phyloP scores from a whole-genome alignment of 140 eudicot species.

The Stevia rebaudiana region DNA sequence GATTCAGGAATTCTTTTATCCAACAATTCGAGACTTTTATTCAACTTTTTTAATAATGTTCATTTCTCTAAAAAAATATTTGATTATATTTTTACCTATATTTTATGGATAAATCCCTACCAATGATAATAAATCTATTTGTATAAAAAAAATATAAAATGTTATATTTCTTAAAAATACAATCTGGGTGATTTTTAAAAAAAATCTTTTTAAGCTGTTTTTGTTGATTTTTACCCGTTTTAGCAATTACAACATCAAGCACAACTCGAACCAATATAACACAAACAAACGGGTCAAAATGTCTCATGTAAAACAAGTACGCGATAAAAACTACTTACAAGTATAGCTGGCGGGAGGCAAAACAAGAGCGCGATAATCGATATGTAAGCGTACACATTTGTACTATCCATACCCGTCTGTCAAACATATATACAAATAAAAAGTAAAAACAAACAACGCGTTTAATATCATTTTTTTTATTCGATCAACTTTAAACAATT shows the following conservation, averaged over 20 bases:
- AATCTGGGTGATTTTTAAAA: background rate
- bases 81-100: too few species aligned
- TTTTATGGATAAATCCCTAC: too few species aligned
- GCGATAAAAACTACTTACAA: slow-evolving; percentile 30
- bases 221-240: background rate
- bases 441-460: background rate
- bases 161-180: too few species aligned
- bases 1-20: too few species aligned
- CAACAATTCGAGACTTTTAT: too few species aligned
- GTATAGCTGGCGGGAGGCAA: slow-evolving; percentile 69
- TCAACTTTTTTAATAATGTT: too few species aligned
- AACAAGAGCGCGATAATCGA: slow-evolving; percentile 55
- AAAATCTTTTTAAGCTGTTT: background rate
- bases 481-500: background rate
- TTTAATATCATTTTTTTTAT: background rate
- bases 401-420: slow-evolving; percentile 73
- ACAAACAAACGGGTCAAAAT: background rate
- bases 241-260: background rate
- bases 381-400: slow-evolving; percentile 64
- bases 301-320: background rate
- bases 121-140: too few species aligned
- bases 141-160: too few species aligned
- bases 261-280: background rate
- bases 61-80: too few species aligned
- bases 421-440: too few species aligned